These are phyloP conservation scores for Aspergillus novoparasiticus DNA, from an alignment of 2,329 filamentous ascomycete species.

Conservation along the genomic window DNA sequence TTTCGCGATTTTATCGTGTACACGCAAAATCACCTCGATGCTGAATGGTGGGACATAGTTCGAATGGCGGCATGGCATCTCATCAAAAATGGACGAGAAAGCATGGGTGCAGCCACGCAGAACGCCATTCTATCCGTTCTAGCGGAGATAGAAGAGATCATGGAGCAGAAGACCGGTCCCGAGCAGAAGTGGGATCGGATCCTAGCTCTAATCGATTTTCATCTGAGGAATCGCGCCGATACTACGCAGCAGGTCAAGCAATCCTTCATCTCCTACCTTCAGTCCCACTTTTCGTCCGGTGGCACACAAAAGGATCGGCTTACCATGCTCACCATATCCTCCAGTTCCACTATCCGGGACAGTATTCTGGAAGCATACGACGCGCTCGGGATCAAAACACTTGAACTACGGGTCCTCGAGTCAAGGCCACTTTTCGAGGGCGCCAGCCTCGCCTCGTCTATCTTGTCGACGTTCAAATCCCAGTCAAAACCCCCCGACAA, in stretches of 20 bases:
- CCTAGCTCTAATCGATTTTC: constrained; percentile 27
- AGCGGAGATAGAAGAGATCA: constrained; percentile 28
- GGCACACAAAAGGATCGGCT: constrained; percentile 30
- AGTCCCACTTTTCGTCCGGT: constrained; percentile 14
- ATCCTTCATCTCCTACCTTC: constrained; percentile 31
- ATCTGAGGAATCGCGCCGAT: constrained; percentile 26
- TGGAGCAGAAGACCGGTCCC: constrained; percentile 9
- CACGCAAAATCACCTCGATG: constrained; percentile 20
- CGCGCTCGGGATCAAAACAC: constrained; percentile 31
- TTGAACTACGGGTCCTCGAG: constrained; percentile 65
- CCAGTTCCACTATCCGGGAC: constrained; percentile 62
- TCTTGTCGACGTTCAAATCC: constrained; percentile 25
- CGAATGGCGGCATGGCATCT: constrained; percentile 64
- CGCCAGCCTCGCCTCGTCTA: constrained; percentile 55
- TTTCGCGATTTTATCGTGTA: constrained; percentile 51
- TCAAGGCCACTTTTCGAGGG: constrained; percentile 70
- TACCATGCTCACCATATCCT: constrained; percentile 62
- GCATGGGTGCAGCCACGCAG: constrained; percentile 65
- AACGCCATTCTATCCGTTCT: constrained; percentile 31
- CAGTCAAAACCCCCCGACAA: constrained; percentile 24
- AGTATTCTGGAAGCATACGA: constrained; percentile 50
- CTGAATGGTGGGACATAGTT: constrained; percentile 58
- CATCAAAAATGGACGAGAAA: constrained; percentile 66
- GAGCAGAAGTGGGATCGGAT: constrained; percentile 24
- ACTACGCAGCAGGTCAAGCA: constrained; percentile 27